phyloP scores from a whole-genome alignment of 495 filamentous ascomycete genomes.

The Tuber microsphaerosporum region DNA sequence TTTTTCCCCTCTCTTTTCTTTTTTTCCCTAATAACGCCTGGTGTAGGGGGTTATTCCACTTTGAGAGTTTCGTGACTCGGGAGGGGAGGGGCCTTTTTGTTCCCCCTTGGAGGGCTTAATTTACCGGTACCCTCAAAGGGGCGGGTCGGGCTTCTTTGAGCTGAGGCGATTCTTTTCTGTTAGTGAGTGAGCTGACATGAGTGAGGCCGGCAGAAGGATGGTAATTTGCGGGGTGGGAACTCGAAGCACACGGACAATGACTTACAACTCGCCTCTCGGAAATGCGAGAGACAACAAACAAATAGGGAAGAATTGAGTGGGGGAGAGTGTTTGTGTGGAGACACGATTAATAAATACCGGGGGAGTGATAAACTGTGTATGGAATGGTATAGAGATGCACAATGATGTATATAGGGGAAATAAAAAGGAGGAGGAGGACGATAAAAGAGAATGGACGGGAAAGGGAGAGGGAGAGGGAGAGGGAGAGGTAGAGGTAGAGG shows the following conservation, averaged over 20 bases:
- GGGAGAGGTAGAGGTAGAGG: no score
- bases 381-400: background rate
- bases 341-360: background rate
- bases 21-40: background rate
- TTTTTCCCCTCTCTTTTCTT: background rate
- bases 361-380: background rate
- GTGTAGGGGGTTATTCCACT: background rate
- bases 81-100: background rate
- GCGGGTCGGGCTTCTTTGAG: background rate
- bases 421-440: background rate
- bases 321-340: background rate
- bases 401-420: background rate
- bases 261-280: background rate
- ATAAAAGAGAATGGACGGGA: background rate
- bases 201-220: conserved; percentile 7
- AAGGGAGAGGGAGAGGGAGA: background rate
- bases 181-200: conserved; percentile 14
- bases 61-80: background rate
- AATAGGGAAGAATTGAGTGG: background rate
- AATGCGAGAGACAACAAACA: background rate
- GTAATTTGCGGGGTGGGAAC: conserved; percentile 2
- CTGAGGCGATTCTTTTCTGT: conserved; percentile 8
- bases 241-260: background rate
- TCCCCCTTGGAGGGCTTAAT: background rate
- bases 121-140: background rate